Conservation (phyloP, 306 rosid genomes). For the Prunus mira region DNA sequence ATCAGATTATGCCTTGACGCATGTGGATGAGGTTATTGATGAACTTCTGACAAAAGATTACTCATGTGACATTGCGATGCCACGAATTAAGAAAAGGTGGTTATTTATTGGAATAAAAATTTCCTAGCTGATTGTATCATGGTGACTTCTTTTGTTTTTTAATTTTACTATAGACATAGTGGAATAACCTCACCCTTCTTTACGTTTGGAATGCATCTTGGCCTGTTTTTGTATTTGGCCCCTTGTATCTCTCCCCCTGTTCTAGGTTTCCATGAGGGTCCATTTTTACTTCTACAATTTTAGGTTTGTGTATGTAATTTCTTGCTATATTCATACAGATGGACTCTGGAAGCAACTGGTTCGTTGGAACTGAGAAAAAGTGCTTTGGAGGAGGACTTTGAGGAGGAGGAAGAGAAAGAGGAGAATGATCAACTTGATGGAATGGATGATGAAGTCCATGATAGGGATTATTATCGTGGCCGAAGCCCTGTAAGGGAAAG, state of each 20-base stretch:
- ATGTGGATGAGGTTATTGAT: conserved; percentile 96
- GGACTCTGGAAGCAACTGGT: conserved; percentile 75
- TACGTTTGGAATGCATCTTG: not conserved
- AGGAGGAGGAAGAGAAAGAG: conserved; percentile 98
- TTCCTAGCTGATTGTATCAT: not conserved
- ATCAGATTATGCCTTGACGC: conserved; percentile 74
- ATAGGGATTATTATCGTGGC: conserved; percentile 85
- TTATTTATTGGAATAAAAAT: not conserved
- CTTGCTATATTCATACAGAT: conserved; percentile 35
- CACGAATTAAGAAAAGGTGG: conserved; percentile 84
- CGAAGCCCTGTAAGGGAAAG: conserved; percentile 87
- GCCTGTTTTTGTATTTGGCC: not conserved
- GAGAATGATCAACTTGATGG: conserved; percentile 73
- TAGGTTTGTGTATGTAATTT: not conserved
- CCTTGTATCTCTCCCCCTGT: not conserved
- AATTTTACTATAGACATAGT: too few species aligned
- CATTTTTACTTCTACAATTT: not conserved
- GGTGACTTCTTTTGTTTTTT: too few species aligned
- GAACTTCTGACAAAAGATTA: conserved; percentile 88
- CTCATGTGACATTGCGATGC: conserved; percentile 91
- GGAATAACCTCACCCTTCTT: too few species aligned
- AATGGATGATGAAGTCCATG: conserved; percentile 62
- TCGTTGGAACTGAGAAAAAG: conserved; percentile 75
- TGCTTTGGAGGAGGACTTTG: conserved; percentile 96
- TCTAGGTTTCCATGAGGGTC: not conserved